Percentiles rank a stretch among this genome's conserved stretches.
Evolutionary conservation across 1,139 yeast genomes (phyloP).

Genomic region (Yamadazyma membranifaciens): DNA sequence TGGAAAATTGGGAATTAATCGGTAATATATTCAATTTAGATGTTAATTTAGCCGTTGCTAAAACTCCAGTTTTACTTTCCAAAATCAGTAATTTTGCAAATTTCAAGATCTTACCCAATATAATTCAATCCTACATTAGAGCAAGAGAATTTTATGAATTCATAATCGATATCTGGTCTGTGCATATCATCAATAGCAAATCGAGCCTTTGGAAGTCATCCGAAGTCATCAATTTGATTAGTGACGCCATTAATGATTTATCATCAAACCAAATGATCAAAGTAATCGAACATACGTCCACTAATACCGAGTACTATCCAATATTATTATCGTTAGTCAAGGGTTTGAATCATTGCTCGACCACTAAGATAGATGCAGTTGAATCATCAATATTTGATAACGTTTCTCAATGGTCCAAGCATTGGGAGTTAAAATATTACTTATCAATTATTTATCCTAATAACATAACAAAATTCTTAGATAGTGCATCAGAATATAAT

Average conservation of each 20-base stretch:
- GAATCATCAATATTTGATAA: constrained; percentile 8
- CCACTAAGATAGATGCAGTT: constrained; percentile 19
- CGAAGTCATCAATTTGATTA: constrained; percentile 32
- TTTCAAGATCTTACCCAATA: not conserved
- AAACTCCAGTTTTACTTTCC: constrained; percentile 25
- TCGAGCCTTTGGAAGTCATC: constrained; percentile 23
- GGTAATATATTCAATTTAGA: constrained; percentile 46
- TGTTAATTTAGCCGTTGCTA: constrained; percentile 47
- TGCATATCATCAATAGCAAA: not conserved
- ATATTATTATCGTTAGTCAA: constrained; percentile 36
- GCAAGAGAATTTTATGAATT: constrained; percentile 61
- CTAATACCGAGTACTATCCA: constrained; percentile 16
- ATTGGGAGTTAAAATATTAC: constrained; percentile 11
- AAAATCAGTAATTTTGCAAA: not conserved
- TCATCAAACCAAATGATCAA: constrained; percentile 47
- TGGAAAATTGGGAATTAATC: constrained; percentile 43
- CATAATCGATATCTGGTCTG: constrained; percentile 44
- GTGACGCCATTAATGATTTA: constrained; percentile 39
- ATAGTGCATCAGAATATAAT: not conserved
- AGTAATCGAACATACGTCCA: constrained; percentile 10
- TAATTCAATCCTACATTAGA: constrained; percentile 48
- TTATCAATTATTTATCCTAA: constrained; percentile 10
- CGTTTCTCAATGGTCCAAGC: constrained; percentile 5
- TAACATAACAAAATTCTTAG: not conserved
- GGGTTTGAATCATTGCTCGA: constrained; percentile 33